These are phyloP conservation scores for Trichoderma erinaceum DNA, from an alignment of 495 filamentous ascomycete genomes.

Conservation along the genomic window DNA sequence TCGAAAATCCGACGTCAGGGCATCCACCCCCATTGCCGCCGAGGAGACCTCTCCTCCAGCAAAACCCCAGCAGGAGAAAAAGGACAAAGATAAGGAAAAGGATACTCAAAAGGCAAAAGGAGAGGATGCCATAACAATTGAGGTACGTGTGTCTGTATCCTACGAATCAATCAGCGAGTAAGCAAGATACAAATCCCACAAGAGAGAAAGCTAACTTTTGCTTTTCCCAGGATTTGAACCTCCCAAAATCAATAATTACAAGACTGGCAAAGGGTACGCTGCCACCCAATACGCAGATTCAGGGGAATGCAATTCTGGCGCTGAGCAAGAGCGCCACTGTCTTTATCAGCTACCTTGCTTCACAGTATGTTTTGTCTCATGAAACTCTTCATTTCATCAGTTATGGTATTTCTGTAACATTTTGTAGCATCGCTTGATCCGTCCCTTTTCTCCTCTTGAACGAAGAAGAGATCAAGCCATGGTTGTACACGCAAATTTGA, in stretches of 20 bases:
- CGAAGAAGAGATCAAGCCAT: too few species aligned
- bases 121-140: slow-evolving; percentile 35
- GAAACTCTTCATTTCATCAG: background rate
- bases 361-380: slow-evolving; percentile 56
- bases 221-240: slow-evolving; percentile 66
- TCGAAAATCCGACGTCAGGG: slow-evolving; percentile 32
- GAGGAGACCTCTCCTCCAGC: slow-evolving; percentile 23
- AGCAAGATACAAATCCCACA: background rate
- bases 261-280: slow-evolving; percentile 93
- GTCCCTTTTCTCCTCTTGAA: too few species aligned
- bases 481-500: too few species aligned
- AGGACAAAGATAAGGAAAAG: slow-evolving; percentile 26
- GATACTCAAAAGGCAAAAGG: slow-evolving; percentile 25
- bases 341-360: slow-evolving; percentile 84
- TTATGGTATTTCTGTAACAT: background rate
- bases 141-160: slow-evolving; percentile 25
- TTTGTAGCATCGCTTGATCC: background rate
- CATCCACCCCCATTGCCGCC: slow-evolving; percentile 14
- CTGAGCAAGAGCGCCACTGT: slow-evolving; percentile 91
- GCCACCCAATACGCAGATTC: slow-evolving; percentile 90
- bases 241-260: slow-evolving; percentile 90
- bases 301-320: slow-evolving; percentile 86
- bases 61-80: slow-evolving; percentile 27
- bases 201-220: background rate
- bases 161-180: background rate